Percentiles rank a stretch among this genome's conserved stretches.
Conservation (phyloP, 75 land plant genomes). For the Chamaecyparis obtusa region DNA sequence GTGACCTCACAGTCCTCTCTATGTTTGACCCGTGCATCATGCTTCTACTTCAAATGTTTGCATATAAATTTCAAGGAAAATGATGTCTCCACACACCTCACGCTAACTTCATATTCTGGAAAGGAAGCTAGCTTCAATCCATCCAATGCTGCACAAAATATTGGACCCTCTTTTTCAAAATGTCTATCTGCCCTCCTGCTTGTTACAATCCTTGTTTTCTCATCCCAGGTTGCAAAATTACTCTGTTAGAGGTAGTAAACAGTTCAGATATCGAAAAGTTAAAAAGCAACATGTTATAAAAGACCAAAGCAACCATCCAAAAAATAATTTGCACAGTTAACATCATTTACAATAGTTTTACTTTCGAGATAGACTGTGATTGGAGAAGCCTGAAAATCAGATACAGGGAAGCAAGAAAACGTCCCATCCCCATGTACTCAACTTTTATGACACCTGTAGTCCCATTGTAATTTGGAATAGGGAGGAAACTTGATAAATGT, state of each 20-base stretch:
- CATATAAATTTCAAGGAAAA: background rate
- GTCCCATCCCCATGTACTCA: too few species aligned
- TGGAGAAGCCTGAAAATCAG: background rate
- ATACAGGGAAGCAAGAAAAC: background rate
- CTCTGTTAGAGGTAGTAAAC: conserved; percentile 40
- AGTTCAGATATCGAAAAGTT: background rate
- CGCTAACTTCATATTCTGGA: conserved; percentile 94
- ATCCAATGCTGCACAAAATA: conserved; percentile 89
- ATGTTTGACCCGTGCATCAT: background rate
- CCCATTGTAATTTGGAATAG: too few species aligned
- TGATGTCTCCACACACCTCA: conserved; percentile 57
- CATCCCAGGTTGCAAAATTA: conserved; percentile 95
- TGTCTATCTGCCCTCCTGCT: conserved; percentile 97
- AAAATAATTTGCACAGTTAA: background rate
- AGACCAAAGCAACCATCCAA: background rate
- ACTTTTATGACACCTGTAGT: too few species aligned
- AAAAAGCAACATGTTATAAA: background rate
- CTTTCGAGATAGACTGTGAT: background rate
- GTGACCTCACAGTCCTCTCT: background rate
- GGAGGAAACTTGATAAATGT: too few species aligned
- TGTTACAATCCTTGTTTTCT: conserved; percentile 83
- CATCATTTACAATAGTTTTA: background rate
- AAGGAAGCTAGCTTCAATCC: conserved; percentile 87
- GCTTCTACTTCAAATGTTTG: background rate
- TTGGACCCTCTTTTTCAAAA: conserved; percentile 95